These are phyloP conservation scores for Boletus reticulatus DNA, from an alignment of 768 basidiomycete species.

Conservation along the genomic window DNA sequence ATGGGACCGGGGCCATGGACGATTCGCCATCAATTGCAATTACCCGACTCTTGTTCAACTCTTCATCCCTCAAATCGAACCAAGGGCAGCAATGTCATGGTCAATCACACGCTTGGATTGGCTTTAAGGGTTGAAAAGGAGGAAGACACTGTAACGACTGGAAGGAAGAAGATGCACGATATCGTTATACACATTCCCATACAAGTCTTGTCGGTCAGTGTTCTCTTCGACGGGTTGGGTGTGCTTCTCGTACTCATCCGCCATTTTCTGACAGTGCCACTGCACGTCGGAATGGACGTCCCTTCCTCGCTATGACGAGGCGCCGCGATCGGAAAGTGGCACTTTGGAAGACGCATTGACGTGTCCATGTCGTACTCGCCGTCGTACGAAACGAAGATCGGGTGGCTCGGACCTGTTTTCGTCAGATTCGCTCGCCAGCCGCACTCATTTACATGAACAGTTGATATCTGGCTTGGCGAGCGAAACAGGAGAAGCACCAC, in stretches of 20 bases:
- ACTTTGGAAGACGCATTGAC: slow-evolving; percentile 9
- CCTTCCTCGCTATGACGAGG: slow-evolving; percentile 71
- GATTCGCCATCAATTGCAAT: slow-evolving; percentile 62
- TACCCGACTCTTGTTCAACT: slow-evolving; percentile 61
- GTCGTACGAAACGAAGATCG: slow-evolving; percentile 15
- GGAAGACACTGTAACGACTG: slow-evolving; percentile 64
- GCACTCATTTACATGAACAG: slow-evolving; percentile 64
- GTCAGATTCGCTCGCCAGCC: slow-evolving; percentile 39
- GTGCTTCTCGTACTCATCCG: background rate
- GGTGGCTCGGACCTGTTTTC: background rate
- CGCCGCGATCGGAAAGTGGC: slow-evolving; percentile 4
- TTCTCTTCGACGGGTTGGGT: background rate
- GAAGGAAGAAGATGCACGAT: slow-evolving; percentile 81
- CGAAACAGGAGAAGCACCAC: slow-evolving; percentile 81
- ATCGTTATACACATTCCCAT: slow-evolving; percentile 85
- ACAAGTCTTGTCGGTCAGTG: slow-evolving; percentile 80
- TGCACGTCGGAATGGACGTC: slow-evolving; percentile 79
- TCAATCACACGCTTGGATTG: slow-evolving; percentile 78
- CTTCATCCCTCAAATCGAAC: slow-evolving; percentile 74
- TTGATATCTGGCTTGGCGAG: slow-evolving; percentile 82
- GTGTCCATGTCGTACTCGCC: slow-evolving; percentile 45
- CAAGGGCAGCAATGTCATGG: slow-evolving; percentile 58
- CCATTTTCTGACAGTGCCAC: slow-evolving; percentile 51
- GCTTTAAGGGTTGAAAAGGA: slow-evolving; percentile 82
- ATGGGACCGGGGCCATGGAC: slow-evolving; percentile 90